Conservation (phyloP, 371 early-diverging fungal species). For the Mucor plumbeus region DNA sequence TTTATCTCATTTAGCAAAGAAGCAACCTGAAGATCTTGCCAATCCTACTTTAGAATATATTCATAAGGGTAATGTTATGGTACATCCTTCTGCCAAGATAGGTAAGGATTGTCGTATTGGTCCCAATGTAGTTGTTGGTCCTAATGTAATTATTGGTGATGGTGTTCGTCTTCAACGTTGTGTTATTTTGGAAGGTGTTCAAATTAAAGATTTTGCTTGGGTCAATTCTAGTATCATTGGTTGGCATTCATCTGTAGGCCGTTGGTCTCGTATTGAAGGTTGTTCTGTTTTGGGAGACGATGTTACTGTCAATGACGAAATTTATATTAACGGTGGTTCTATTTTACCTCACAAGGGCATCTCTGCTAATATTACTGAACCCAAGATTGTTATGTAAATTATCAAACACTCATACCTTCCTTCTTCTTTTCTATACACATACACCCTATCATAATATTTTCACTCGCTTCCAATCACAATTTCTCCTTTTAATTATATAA, state of each 20-base stretch:
- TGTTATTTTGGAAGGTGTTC: conserved; percentile 88
- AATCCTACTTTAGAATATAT: conserved; percentile 64
- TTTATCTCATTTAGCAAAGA: conserved; percentile 80
- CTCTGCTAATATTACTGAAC: conserved; percentile 86
- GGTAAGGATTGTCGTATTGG: conserved; percentile 95
- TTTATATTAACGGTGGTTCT: conserved; percentile 93
- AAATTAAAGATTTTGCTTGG: conserved; percentile 90
- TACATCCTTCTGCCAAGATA: conserved; percentile 91
- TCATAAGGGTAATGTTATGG: conserved; percentile 83
- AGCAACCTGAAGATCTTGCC: conserved; percentile 70
- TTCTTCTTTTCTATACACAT: too few species aligned
- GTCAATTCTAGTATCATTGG: conserved; percentile 94
- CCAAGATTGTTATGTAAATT: conserved; percentile 92
- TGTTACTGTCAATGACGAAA: conserved; percentile 89
- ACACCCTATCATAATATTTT: too few species aligned
- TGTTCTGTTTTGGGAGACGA: conserved; percentile 95
- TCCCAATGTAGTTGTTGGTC: conserved; percentile 94
- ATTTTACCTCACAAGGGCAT: conserved; percentile 95
- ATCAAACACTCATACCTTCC: not conserved
- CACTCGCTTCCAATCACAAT: too few species aligned
- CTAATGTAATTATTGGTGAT: conserved; percentile 92
- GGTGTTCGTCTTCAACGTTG: conserved; percentile 93
- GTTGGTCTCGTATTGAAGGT: conserved; percentile 94
- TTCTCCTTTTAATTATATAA: too few species aligned
- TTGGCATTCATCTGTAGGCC: conserved; percentile 94